Evolutionary conservation across 1,284 basidiomycete genomes (phyloP), one percentile per base, ranked within the genome.

Genomic region (Omphalotus olearius): DNA sequence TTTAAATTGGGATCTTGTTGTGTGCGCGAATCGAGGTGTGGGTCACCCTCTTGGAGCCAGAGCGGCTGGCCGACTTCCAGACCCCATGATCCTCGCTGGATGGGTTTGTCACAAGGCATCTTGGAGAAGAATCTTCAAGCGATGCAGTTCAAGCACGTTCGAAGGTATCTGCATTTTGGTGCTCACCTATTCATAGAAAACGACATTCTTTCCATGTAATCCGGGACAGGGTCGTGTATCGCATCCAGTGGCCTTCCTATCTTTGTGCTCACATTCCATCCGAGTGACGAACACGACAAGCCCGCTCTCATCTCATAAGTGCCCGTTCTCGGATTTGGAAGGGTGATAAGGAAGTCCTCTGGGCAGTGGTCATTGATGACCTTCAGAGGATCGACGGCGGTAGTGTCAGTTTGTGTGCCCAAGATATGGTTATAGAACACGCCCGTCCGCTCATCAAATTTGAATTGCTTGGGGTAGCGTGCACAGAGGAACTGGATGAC

Each of bases 21-120:
- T 37, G 61, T 55, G 36, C 71, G 71, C 42, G 54, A 11, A 9
- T 45, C 48, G 60, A 66, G 76, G 28, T 69, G 64, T 6, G 65
- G 58, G 48, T 72, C 68, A 40, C 63, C 63, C 3, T 64, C 56
- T 51, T 75, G 76, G 17, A 71, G 45, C 58, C 69, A 79, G 1
- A 79, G 59, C 16, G 71, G 73, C 51, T 78, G 64, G 10, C 75
- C 78, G 20, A 73, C 58, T 58, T 78, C 76, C 28, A 79, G 51
- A 17, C 66, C 62, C 77, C 77, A 79, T 1, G 76, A 76, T 0
- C 73, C 75, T 38, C 76, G 66, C 56, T 79, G 76, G 36, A 79
- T 78, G 2, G 77, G 75, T 53, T 72, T 75, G 26, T 74, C 61
- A 39, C 65, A 62, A 20, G 70, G 59, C 64, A 79, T 64, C 45